Conservation (phyloP, 75 land plant genomes). For the Pinus taeda region DNA sequence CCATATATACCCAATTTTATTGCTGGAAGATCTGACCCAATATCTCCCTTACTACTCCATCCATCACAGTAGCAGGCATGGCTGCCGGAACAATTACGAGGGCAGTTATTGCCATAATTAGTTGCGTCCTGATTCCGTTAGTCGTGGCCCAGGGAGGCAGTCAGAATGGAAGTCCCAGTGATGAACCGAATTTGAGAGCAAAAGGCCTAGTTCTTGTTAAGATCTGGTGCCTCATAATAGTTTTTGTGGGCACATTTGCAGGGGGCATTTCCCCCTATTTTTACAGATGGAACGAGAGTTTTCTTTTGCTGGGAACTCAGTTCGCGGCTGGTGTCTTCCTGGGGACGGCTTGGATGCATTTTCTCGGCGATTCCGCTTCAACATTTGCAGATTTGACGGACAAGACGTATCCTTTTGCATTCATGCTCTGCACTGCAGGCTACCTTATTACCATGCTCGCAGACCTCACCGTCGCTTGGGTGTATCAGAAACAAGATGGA, state of each 20-base stretch:
- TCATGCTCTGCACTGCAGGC: constrained; percentile 14
- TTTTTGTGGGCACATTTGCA: constrained; percentile 68
- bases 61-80: too few species aligned
- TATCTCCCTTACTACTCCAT: neutral
- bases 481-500: constrained; percentile 1
- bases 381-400: neutral
- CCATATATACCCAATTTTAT: too few species aligned
- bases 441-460: constrained; percentile 71
- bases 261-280: constrained; percentile 90
- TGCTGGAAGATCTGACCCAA: too few species aligned
- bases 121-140: neutral
- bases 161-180: neutral
- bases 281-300: constrained; percentile 63
- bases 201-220: constrained; percentile 57
- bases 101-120: neutral
- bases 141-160: constrained; percentile 14
- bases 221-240: constrained; percentile 62
- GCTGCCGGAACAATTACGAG: too few species aligned
- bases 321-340: constrained; percentile 89
- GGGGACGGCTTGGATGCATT: constrained; percentile 32
- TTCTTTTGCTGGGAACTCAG: constrained; percentile 76
- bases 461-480: constrained; percentile 34
- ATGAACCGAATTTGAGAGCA: constrained; percentile 30
- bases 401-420: neutral
- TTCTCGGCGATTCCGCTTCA: neutral